These are phyloP conservation scores for Fragilaria radians DNA, from an alignment of 108 stramenopile genomes.

Conservation along the genomic window DNA sequence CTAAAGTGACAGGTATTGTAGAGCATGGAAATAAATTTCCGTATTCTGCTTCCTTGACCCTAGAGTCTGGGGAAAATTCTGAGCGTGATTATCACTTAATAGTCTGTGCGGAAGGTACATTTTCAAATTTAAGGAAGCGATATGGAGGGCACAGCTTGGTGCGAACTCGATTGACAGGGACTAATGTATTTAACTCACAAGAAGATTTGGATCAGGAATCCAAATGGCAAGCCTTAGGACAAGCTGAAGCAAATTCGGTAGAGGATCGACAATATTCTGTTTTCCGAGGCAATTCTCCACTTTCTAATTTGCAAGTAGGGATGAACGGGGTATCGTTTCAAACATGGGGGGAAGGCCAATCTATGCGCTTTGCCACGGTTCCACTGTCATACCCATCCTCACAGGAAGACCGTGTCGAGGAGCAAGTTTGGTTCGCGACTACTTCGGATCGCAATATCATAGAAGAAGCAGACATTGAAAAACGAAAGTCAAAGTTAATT, in stretches of 20 bases:
- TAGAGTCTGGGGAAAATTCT: slow-evolving; percentile 10
- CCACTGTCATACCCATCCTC: slow-evolving; percentile 44
- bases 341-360: slow-evolving; percentile 71
- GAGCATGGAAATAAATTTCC: slow-evolving; percentile 32
- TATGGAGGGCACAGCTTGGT: slow-evolving; percentile 50
- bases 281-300: slow-evolving; percentile 74
- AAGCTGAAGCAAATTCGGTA: slow-evolving; percentile 42
- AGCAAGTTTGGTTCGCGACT: slow-evolving; percentile 84
- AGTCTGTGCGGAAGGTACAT: slow-evolving; percentile 76
- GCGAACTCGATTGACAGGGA: slow-evolving; percentile 8
- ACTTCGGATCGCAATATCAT: slow-evolving; percentile 47
- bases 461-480: slow-evolving; percentile 31
- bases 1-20: slow-evolving; percentile 34
- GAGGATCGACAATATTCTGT: slow-evolving; percentile 78
- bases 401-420: slow-evolving; percentile 29
- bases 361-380: slow-evolving; percentile 85
- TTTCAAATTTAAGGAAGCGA: slow-evolving; percentile 52
- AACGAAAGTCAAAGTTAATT: slow-evolving; percentile 44
- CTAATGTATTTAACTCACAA: slow-evolving; percentile 8
- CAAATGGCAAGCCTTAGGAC: slow-evolving; percentile 46
- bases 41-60: slow-evolving; percentile 39
- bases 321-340: slow-evolving; percentile 64
- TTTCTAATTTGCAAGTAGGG: slow-evolving; percentile 27
- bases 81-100: slow-evolving; percentile 71
- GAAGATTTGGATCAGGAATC: slow-evolving; percentile 11